Evolutionary conservation across 2,329 filamentous ascomycete species (phyloP).

Genomic region (Hypoxylon sp.): DNA sequence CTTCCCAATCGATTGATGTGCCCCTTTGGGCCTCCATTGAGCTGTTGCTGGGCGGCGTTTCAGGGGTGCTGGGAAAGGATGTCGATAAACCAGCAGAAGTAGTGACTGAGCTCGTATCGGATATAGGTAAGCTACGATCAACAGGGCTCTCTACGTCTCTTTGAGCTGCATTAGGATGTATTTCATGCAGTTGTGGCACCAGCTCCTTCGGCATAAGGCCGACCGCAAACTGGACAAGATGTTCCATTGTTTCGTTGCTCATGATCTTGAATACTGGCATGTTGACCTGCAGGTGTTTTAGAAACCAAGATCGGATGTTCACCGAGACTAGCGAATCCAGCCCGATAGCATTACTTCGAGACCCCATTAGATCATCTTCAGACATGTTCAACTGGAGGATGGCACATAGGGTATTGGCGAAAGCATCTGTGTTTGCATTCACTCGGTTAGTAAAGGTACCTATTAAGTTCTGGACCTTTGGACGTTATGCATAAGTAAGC

Average conservation of each 20-base stretch:
- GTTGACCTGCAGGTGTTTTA: background rate
- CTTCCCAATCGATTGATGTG: no score
- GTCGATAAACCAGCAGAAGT: no score
- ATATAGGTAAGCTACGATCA: no score
- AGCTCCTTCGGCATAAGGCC: background rate
- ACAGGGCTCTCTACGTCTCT: background rate
- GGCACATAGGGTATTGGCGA: background rate
- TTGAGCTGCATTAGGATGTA: background rate
- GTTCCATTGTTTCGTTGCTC: background rate
- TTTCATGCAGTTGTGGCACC: background rate
- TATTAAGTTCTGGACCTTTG: no score
- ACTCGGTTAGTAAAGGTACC: no score
- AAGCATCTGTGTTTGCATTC: no score
- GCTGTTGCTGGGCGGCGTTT: no score
- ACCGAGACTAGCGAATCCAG: constrained; percentile 2
- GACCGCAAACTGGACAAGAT: background rate
- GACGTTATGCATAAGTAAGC: no score
- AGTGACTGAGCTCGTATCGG: background rate
- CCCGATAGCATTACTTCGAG: background rate
- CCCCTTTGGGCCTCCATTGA: no score
- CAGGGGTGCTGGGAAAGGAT: no score
- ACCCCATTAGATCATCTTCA: background rate
- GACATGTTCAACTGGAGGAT: background rate
- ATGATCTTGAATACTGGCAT: constrained; percentile 4
- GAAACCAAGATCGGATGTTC: constrained; percentile 5